A percentile compares a stretch with the other conserved stretches of the same genome.
These are phyloP conservation scores for Postia placenta DNA, from an alignment of 768 basidiomycete species.

Conservation along the genomic window DNA sequence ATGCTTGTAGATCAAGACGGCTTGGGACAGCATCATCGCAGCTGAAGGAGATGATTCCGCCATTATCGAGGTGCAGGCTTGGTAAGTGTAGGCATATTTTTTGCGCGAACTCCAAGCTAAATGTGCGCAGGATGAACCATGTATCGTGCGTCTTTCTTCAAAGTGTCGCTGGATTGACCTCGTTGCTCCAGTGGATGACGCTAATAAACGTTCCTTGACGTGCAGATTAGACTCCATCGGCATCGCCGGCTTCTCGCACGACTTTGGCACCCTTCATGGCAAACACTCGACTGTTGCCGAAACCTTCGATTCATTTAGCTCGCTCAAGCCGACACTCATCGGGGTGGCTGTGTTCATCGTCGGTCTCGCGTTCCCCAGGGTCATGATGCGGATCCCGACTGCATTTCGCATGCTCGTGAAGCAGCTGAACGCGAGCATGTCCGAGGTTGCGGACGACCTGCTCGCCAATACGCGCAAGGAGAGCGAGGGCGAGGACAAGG, in stretches of 20 bases:
- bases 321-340: conserved; percentile 11
- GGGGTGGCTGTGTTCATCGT: conserved; percentile 10
- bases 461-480: conserved; percentile 28
- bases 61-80: conserved; percentile 42
- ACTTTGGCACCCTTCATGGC: conserved; percentile 49
- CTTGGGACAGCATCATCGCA: conserved; percentile 26
- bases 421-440: conserved; percentile 25
- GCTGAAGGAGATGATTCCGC: conserved; percentile 16
- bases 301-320: conserved; percentile 18
- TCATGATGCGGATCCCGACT: conserved; percentile 27
- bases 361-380: conserved; percentile 20
- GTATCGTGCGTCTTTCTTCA: conserved; percentile 29
- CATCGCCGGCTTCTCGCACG: conserved; percentile 53
- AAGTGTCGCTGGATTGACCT: too few relatives aligned
- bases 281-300: conserved; percentile 32
- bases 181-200: too few relatives aligned
- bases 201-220: neutral
- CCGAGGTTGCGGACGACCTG: conserved; percentile 27
- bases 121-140: conserved; percentile 35
- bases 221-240: conserved; percentile 51
- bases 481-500: conserved; percentile 20
- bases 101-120: neutral
- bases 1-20: conserved; percentile 26
- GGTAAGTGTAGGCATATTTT: conserved; percentile 13
- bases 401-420: conserved; percentile 17